Base-by-base conservation (phyloP, 2,329 filamentous ascomycete genomes). In the Neophaeococcomyces mojaviensis region DNA sequence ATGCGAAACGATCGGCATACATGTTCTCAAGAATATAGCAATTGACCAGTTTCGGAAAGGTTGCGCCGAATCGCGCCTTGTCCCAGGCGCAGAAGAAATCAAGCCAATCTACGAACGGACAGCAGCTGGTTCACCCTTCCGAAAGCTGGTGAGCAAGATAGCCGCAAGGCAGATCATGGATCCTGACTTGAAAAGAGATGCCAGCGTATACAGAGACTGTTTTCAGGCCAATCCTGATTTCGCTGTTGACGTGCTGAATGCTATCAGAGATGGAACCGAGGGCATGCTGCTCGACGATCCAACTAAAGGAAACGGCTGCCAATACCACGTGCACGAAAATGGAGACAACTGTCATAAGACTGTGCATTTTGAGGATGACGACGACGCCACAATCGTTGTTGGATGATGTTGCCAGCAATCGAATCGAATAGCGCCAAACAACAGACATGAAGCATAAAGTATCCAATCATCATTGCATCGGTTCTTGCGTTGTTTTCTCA, bases 91-190 rank as follows among this genome's bases (percentile, higher is more conserved):
- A 8, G 70, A 74, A 30, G 74, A 77, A 59, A 73, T 76, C 52
- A 68, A 72, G 49, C 69, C 71, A 6, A 73, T 77, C 18, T 77
- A 77, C 57, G 67, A 69, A 41, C 61, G 63, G 40, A 71, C 68
- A 26, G 66, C 68, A 3, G 42, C 52, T 2, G 62, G 58, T 3
- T 74, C 69, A 44, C 70, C 72, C 1, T 76, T 76, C 55, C 64
- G 72, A 30, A 63, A 58, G 24, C 61, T 77, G 16, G 71, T 76
- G 67, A 69, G 70, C 44, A 64, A 66, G 50, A 77, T 77, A 39
- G 73, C 73, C n/a, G 74, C 74, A 3, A 63, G 74, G 20, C 74
- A 77, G 59, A 74, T 77, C 49, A 77, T 77, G 73, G 73, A 76
- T 52, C 73, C 73, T 0, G 71, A 68, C 24, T 68, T 62, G 44